These are phyloP conservation scores for Stagonosporopsis cucurbitacearum DNA, from an alignment of 2,329 filamentous ascomycete species.

Conservation along the genomic window DNA sequence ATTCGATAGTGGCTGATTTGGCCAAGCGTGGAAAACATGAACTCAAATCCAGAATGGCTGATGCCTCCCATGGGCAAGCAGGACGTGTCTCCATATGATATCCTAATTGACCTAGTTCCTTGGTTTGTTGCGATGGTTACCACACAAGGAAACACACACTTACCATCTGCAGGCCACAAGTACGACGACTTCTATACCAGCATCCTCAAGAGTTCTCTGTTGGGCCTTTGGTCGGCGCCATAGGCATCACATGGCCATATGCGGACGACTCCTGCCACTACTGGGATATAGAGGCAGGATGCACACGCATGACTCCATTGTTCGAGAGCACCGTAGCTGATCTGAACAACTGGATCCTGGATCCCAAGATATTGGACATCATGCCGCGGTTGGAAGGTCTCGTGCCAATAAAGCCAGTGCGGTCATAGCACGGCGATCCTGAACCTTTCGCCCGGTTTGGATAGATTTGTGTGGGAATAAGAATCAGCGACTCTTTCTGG, in stretches of 20 bases:
- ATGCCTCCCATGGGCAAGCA: conserved; percentile 39
- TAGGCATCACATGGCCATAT: conserved; percentile 43
- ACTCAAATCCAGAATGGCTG: conserved; percentile 45
- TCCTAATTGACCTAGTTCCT: conserved; percentile 44
- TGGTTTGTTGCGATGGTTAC: conserved; percentile 32
- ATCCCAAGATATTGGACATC: conserved; percentile 43
- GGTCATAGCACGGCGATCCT: not conserved
- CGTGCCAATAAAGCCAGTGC: conserved; percentile 33
- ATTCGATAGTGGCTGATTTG: conserved; percentile 44
- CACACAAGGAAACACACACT: conserved; percentile 8
- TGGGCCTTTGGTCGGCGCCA: conserved; percentile 36
- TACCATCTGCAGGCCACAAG: conserved; percentile 38
- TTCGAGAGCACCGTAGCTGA: conserved; percentile 44
- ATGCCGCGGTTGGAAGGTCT: conserved; percentile 44
- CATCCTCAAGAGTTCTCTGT: conserved; percentile 41
- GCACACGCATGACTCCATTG: conserved; percentile 42
- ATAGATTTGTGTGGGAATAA: conserved; percentile 7
- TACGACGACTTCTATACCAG: conserved; percentile 43
- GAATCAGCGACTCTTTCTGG: not conserved
- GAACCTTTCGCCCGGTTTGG: not conserved
- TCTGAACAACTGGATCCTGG: conserved; percentile 43
- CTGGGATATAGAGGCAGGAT: conserved; percentile 46
- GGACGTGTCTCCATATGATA: conserved; percentile 41
- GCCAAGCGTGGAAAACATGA: conserved; percentile 47
- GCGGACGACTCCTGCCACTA: conserved; percentile 47